Evolutionary conservation across 768 basidiomycete genomes (phyloP).

Genomic region (Coprinellus aureogranulatus): DNA sequence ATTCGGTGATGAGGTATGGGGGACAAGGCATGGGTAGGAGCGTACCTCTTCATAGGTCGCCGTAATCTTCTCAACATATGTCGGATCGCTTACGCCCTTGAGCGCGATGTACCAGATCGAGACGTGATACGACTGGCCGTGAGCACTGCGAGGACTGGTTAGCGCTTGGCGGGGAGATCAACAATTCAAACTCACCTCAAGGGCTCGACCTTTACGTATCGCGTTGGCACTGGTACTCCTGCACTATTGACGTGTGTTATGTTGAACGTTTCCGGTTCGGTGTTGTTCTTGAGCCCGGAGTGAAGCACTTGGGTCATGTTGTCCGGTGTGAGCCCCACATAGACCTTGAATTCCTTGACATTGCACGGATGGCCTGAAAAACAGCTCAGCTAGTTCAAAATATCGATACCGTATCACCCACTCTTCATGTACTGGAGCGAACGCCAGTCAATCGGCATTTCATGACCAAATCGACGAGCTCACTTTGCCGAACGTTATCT

Average conservation of each 20-base stretch:
- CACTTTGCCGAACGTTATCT: slow-evolving; percentile 82
- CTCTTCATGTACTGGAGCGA: slow-evolving; percentile 40
- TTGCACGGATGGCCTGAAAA: slow-evolving; percentile 77
- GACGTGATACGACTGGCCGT: slow-evolving; percentile 70
- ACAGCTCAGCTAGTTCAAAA: slow-evolving; percentile 6
- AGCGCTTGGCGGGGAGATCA: background rate
- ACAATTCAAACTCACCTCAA: slow-evolving; percentile 51
- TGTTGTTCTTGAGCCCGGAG: slow-evolving; percentile 63
- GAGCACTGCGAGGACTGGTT: slow-evolving; percentile 44
- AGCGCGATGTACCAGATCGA: slow-evolving; percentile 77
- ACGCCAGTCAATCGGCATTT: slow-evolving; percentile 9
- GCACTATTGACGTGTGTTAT: slow-evolving; percentile 54
- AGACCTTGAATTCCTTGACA: slow-evolving; percentile 79
- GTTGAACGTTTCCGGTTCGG: slow-evolving; percentile 59
- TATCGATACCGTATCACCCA: slow-evolving; percentile 19
- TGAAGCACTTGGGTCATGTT: slow-evolving; percentile 69
- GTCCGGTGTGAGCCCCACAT: slow-evolving; percentile 61
- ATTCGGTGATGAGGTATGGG: background rate
- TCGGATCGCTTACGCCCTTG: slow-evolving; percentile 54
- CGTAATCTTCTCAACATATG: slow-evolving; percentile 54
- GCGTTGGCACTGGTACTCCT: slow-evolving; percentile 60
- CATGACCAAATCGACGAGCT: slow-evolving; percentile 12
- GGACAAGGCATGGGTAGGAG: slow-evolving; percentile 5
- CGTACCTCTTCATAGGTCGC: slow-evolving; percentile 62
- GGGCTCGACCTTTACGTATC: slow-evolving; percentile 73